Evolutionary conservation across 495 filamentous ascomycete species (phyloP).

Genomic region (Trichoderma asperelloides): DNA sequence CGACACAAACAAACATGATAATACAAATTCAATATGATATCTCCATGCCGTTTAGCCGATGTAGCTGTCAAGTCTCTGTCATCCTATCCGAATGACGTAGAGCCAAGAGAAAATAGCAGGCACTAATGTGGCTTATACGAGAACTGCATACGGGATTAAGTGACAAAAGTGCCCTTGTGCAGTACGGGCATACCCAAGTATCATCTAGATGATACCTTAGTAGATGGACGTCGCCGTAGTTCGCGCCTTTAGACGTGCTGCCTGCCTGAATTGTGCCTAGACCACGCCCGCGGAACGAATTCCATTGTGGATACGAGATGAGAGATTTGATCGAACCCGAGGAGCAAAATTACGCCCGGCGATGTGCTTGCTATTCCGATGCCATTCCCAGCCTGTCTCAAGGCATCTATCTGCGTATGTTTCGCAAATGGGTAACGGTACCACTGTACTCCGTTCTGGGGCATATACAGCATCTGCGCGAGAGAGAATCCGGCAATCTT

Average conservation of each 20-base stretch:
- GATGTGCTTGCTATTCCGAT: background rate
- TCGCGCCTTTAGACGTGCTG: background rate
- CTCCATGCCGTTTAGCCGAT: background rate
- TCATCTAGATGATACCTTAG: background rate
- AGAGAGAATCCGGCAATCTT: background rate
- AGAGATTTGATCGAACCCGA: background rate
- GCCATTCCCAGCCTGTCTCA: too few species aligned
- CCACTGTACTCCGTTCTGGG: too few species aligned
- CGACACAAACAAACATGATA: constrained; percentile 3
- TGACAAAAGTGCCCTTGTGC: background rate
- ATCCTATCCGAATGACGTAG: background rate
- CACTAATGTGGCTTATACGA: constrained; percentile 3
- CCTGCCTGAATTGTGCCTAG: background rate
- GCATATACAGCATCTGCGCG: background rate
- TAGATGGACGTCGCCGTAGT: background rate
- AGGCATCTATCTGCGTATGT: too few species aligned
- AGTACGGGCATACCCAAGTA: background rate
- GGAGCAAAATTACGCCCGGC: too few species aligned
- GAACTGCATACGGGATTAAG: background rate
- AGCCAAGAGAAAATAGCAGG: background rate
- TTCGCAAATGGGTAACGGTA: too few species aligned
- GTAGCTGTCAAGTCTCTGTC: background rate
- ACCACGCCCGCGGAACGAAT: background rate
- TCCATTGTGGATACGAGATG: background rate
- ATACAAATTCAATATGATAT: constrained; percentile 1